Evolutionary conservation across 169 alveolate genomes (phyloP).

Genomic region (Plasmodium vinckei): DNA sequence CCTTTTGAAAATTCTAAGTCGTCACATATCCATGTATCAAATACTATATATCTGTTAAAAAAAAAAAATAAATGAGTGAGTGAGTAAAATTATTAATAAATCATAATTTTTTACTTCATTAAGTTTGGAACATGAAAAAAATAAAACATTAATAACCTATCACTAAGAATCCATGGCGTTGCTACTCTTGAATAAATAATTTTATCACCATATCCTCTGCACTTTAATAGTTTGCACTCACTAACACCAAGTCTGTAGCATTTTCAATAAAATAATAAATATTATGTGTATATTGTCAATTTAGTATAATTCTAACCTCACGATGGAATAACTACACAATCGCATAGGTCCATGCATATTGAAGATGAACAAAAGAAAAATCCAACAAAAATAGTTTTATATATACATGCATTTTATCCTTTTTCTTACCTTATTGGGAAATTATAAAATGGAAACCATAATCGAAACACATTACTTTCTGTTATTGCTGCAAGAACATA

Average conservation of each 20-base stretch:
- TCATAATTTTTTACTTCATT: too few relatives aligned
- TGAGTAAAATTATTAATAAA: too few relatives aligned
- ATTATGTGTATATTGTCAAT: too few relatives aligned
- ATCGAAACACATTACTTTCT: slow-evolving; percentile 22
- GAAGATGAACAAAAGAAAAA: too few relatives aligned
- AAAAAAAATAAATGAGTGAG: not conserved
- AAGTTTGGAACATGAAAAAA: not conserved
- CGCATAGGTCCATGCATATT: not conserved
- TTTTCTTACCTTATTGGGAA: slow-evolving; percentile 38
- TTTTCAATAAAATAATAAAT: too few relatives aligned
- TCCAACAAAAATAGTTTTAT: too few relatives aligned
- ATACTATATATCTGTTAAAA: slow-evolving; percentile 22
- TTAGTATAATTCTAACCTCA: too few relatives aligned
- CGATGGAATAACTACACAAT: too few relatives aligned
- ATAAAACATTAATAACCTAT: slow-evolving; percentile 8
- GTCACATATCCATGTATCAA: slow-evolving; percentile 70
- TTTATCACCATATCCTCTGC: slow-evolving; percentile 44
- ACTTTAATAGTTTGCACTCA: slow-evolving; percentile 36
- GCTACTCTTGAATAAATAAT: slow-evolving; percentile 62
- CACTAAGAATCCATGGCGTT: slow-evolving; percentile 64
- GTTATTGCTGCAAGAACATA: slow-evolving; percentile 47
- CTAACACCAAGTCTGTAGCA: slow-evolving; percentile 36
- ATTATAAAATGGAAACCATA: slow-evolving; percentile 60
- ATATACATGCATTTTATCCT: not conserved
- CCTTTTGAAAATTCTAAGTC: slow-evolving; percentile 60